Conservation (phyloP, 768 basidiomycete genomes). For the Xerocomus potaroensis region DNA sequence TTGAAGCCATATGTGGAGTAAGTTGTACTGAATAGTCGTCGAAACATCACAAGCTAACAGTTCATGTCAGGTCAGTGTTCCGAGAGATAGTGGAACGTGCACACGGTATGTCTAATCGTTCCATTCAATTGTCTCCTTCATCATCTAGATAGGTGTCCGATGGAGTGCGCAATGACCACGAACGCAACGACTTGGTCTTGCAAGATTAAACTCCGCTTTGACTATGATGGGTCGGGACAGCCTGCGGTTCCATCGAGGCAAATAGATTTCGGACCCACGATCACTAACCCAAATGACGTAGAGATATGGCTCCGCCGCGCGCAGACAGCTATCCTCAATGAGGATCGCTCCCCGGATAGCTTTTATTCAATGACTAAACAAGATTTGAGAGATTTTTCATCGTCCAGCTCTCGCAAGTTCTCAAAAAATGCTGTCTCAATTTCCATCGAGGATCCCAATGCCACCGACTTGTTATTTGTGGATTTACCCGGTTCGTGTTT, state of each 20-base stretch:
- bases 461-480: conserved; percentile 48
- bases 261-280: conserved; percentile 26
- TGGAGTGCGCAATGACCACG: conserved; percentile 49
- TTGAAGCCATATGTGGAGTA: conserved; percentile 56
- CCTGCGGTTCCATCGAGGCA: conserved; percentile 6
- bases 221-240: conserved; percentile 29
- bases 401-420: conserved; percentile 33
- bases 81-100: conserved; percentile 58
- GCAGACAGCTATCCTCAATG: conserved; percentile 42
- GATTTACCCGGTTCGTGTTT: conserved; percentile 46
- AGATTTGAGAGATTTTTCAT: conserved; percentile 25
- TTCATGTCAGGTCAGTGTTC: conserved; percentile 48
- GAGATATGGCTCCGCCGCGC: conserved; percentile 45
- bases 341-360: conserved; percentile 4
- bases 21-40: conserved; percentile 9
- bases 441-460: conserved; percentile 39
- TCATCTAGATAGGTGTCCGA: conserved; percentile 40
- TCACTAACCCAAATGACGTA: conserved; percentile 31
- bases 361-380: conserved; percentile 23
- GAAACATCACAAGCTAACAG: neutral
- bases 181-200: conserved; percentile 39
- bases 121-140: neutral
- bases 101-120: conserved; percentile 38
- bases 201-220: conserved; percentile 38
- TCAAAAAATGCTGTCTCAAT: conserved; percentile 50